Percentiles rank a stretch among this genome's conserved stretches.
Evolutionary conservation across 2,329 filamentous ascomycete genomes (phyloP).

Genomic region (Claviceps fusiformis): DNA sequence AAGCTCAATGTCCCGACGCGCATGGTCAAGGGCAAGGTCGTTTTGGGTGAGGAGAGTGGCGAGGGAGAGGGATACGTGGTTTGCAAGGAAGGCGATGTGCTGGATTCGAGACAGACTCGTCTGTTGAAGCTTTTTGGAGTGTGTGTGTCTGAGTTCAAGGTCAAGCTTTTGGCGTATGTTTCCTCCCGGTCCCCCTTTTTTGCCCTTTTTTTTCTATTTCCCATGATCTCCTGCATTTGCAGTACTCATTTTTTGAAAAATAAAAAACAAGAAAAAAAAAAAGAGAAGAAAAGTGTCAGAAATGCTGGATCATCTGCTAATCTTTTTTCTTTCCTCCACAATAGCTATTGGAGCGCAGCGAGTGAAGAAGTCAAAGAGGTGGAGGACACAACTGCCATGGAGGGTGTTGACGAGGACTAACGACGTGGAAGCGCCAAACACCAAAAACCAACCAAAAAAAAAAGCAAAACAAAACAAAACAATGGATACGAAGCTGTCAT

Average conservation of each 20-base stretch:
- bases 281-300: too few relatives aligned
- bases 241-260: background rate
- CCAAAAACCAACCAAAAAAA: too few relatives aligned
- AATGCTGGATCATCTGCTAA: background rate
- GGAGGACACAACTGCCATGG: conserved; percentile 25
- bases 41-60: conserved; percentile 48
- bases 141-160: conserved; percentile 78
- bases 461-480: background rate
- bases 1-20: conserved; percentile 81
- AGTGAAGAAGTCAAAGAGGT: conserved; percentile 45
- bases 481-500: conserved; percentile 3
- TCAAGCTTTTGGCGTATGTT: conserved; percentile 60
- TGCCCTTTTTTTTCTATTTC: background rate
- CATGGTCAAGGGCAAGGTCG: conserved; percentile 77
- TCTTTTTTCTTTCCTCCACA: background rate
- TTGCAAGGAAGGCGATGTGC: conserved; percentile 69
- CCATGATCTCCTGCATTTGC: background rate
- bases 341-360: conserved; percentile 49
- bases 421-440: background rate
- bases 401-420: conserved; percentile 19
- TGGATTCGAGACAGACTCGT: conserved; percentile 87
- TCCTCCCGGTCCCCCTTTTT: background rate
- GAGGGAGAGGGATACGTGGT: conserved; percentile 52
- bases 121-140: conserved; percentile 89
- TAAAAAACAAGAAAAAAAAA: too few relatives aligned